Evolutionary conservation across 2,329 filamentous ascomycete genomes (phyloP), one percentile per base, ranked within the genome.

Genomic region (Coniochaeta sp.): DNA sequence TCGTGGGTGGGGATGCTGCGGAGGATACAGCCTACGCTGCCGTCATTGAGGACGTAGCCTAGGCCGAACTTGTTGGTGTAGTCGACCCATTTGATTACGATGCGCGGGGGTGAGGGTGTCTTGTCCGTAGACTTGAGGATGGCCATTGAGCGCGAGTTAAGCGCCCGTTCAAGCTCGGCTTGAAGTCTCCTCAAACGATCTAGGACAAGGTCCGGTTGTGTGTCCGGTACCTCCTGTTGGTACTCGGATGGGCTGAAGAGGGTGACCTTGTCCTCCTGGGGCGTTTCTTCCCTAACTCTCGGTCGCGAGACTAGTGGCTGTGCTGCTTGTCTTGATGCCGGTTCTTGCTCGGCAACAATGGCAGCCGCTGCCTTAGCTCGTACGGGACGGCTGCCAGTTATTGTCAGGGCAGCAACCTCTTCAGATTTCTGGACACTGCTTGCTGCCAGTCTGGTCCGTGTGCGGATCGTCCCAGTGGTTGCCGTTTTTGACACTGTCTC

Each of bases 61-160:
- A 94, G 77, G 12, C 89, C 89, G 65, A 91, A 90, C 65, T 91
- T 91, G 67, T 91, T 89, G 53, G 87, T 90, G 66, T 94, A 94
- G 65, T 94, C 89, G 6, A 94, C 89, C 89, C 89, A 94, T 63
- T 91, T 90, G 10, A 86, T 80, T 12, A 86, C 82, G 42, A 86
- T 79, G 63, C 83, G 70, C 63, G 86, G 77, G 63, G 85, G 67
- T 55, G 83, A 63, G 63, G 78, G 71, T 51, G 76, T 66, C 55
- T 75, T 68, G 53, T 77, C 71, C 67, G 81, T 78, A 9, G 78
- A 71, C 0, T 75, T 77, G 48, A 83, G 71, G 51, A 83, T 73
- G 18, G 82, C 82, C 75, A 82, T 83, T 1, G 81, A 75, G 61
- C 83, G 76, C 33, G 82, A 74, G 58, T 85, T 85, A 7, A 86